phyloP scores from a whole-genome alignment of 1,284 basidiomycete species.

The Lentinula novae-zelandiae region DNA sequence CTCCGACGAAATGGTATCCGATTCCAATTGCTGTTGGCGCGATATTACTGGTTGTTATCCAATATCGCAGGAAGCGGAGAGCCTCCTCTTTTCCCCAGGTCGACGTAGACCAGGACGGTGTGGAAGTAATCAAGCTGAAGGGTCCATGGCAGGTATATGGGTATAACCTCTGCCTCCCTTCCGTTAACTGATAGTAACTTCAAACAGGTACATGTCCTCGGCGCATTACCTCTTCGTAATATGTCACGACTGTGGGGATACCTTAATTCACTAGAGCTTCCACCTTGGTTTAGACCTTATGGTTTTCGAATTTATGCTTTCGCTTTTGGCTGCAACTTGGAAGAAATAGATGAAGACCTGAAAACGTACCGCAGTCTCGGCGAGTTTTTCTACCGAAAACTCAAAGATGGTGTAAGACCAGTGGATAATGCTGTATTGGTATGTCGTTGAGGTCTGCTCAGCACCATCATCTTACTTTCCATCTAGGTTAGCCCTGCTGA shows the following conservation, averaged over 20 bases:
- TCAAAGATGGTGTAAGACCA: conserved; percentile 81
- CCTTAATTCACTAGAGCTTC: conserved; percentile 88
- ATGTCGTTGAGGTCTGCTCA: conserved; percentile 18
- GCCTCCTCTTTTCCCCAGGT: conserved; percentile 60
- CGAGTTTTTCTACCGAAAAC: conserved; percentile 91
- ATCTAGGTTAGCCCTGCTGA: conserved; percentile 89
- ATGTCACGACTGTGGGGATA: conserved; percentile 97
- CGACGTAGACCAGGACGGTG: conserved; percentile 72
- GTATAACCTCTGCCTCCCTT: background rate
- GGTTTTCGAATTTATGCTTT: conserved; percentile 85
- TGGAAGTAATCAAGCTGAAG: conserved; percentile 71
- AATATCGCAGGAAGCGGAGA: conserved; percentile 65
- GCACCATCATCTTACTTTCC: background rate
- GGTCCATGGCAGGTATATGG: conserved; percentile 92
- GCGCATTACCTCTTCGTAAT: conserved; percentile 90
- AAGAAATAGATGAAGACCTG: conserved; percentile 85
- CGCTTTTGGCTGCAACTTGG: conserved; percentile 91
- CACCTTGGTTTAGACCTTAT: conserved; percentile 90
- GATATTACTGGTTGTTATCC: conserved; percentile 79
- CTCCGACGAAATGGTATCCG: conserved; percentile 94
- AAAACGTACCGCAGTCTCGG: conserved; percentile 80
- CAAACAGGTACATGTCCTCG: conserved; percentile 87
- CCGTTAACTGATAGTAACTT: conserved; percentile 3
- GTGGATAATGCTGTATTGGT: conserved; percentile 80
- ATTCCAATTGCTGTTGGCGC: conserved; percentile 91